Conservation (phyloP, 345 rosid species). For the Aquilaria malaccensis region DNA sequence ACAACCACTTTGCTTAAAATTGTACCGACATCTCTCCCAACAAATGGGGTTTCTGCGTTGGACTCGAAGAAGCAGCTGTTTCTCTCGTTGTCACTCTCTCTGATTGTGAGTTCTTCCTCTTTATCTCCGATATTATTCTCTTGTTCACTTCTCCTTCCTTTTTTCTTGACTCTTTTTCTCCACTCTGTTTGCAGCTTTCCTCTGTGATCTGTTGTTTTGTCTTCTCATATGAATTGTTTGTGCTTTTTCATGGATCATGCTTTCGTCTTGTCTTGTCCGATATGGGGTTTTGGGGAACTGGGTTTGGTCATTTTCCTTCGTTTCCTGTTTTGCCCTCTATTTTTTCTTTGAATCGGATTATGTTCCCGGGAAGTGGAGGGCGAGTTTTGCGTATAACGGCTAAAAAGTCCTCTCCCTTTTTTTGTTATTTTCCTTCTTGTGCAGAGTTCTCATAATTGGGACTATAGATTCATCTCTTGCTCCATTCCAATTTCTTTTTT, state of each 20-base stretch:
- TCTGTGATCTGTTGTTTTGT: constrained; percentile 3
- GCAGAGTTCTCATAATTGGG: constrained; percentile 1
- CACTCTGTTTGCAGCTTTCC: neutral
- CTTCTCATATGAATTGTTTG: neutral
- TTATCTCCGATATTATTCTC: constrained; percentile 6
- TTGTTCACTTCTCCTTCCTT: constrained; percentile 6
- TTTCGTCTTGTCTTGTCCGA: neutral
- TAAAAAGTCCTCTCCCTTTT: neutral
- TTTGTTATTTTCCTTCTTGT: constrained; percentile 9
- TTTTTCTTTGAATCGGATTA: neutral
- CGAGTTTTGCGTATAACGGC: neutral
- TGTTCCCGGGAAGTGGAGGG: neutral
- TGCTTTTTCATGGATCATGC: neutral
- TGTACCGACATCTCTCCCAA: constrained; percentile 71
- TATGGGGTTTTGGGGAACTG: constrained; percentile 5
- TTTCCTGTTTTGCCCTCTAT: neutral
- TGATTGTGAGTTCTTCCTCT: constrained; percentile 23
- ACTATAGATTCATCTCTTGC: constrained; percentile 9
- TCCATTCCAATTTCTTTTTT: constrained; percentile 12
- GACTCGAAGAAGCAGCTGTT: constrained; percentile 17
- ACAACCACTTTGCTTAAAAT: constrained; percentile 29
- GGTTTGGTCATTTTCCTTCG: constrained; percentile 18
- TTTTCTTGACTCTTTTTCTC: constrained; percentile 3
- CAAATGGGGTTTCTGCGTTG: constrained; percentile 47
- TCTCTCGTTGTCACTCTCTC: constrained; percentile 3